A percentile compares a stretch with the other conserved stretches of the same genome.
These are phyloP conservation scores for Trametes cinnabarina DNA, from an alignment of 768 basidiomycete species.

Conservation along the genomic window DNA sequence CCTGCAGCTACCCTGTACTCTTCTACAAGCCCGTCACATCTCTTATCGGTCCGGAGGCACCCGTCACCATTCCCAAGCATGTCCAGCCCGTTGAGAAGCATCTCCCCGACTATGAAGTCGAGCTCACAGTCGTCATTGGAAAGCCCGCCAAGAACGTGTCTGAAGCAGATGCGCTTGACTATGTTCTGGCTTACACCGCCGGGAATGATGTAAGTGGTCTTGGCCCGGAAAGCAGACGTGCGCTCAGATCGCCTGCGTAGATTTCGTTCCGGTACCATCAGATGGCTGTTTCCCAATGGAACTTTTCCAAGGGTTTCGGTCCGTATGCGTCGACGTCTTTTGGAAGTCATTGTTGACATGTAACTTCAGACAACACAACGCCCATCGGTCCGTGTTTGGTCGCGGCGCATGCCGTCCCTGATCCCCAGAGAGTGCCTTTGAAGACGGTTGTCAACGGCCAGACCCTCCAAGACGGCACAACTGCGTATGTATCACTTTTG, in stretches of 20 bases:
- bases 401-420: constrained; percentile 55
- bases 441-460: constrained; percentile 66
- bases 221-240: not conserved
- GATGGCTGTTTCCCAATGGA: constrained; percentile 79
- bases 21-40: constrained; percentile 78
- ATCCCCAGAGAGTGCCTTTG: constrained; percentile 65
- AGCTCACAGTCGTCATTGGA: constrained; percentile 80
- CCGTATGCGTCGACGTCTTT: constrained; percentile 15
- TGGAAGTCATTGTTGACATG: not conserved
- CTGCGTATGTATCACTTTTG: constrained; percentile 62
- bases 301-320: constrained; percentile 88
- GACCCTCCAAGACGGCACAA: constrained; percentile 71
- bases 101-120: constrained; percentile 80
- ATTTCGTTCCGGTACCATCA: constrained; percentile 85
- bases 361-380: constrained; percentile 53
- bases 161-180: constrained; percentile 78
- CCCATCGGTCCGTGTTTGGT: constrained; percentile 85
- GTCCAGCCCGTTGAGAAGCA: constrained; percentile 71
- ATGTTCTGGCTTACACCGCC: constrained; percentile 79
- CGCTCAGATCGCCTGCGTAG: constrained; percentile 32
- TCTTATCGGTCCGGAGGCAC: constrained; percentile 67
- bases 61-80: constrained; percentile 61
- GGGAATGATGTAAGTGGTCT: constrained; percentile 63
- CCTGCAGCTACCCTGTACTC: constrained; percentile 59
- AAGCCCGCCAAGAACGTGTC: constrained; percentile 77